Base-by-base conservation (phyloP, 352 stramenopile species). In the Albugo candida region DNA sequence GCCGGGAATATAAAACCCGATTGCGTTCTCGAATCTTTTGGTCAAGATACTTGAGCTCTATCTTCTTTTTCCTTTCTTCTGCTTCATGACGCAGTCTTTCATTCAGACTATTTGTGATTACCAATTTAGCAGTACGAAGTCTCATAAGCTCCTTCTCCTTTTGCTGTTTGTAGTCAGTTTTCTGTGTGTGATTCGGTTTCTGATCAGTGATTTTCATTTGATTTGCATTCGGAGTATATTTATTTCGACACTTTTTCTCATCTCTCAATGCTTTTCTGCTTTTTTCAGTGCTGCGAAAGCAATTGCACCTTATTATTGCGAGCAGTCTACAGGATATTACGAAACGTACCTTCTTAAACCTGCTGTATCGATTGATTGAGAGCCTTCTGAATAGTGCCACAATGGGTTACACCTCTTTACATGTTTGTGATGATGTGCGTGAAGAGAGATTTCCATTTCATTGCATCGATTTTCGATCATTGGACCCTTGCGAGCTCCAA, bases 11-110 rank as follows among this genome's bases (percentile, higher is more conserved):
- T 24, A 43, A 35, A 49, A 45, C 60, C 45, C 64, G 69, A 38
- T 86, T 86, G 34, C 63, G 63, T 1, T 46, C 42, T 12, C 69
- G 68, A 57, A 86, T 81, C 1, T 65, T 56, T 11, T 70, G 52
- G 0, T 70, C 81, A 31, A 86, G 56, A 13, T 71, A 54, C 14
- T 65, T 44, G 12, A 80, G 54, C 4, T 63, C 53, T n/a, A 56
- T 38, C 18, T 78, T 79, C 5, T 67, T 57, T 17, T 61, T 52
- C 45, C 64, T 57, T 11, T 59, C 20, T 19, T 67, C 48, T 1
- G 66, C 45, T 45, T 63, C 47, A 37, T 58, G 42, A 38, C 36
- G 43, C n/a, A 54, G 18, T 20, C 63, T 41, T 20, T 59, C 53
- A 10, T 47, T 52, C 10, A 65, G 48, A 3, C 58, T 45, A 34